Base-by-base conservation (phyloP, 2,329 filamentous ascomycete genomes). In the Aspergillus aculeatus region DNA sequence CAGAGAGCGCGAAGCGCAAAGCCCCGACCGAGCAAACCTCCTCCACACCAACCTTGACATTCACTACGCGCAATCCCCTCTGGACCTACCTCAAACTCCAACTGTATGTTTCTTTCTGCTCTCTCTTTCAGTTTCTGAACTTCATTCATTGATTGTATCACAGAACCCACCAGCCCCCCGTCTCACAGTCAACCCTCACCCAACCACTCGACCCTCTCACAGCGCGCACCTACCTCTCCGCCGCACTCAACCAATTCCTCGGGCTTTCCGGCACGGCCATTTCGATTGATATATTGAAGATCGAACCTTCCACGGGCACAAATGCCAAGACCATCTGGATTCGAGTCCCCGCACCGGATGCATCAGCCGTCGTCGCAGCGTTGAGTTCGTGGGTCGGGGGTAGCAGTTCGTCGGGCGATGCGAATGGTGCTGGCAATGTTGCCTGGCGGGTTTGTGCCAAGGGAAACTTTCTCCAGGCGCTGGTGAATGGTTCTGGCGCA, bases 161-260 rank as follows among this genome's bases (percentile, higher is more conserved):
- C 44, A 75, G 70, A 57, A 64, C 74, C 32, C 62, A 69, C 23
- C 71, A 74, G 48, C 72, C 70, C 16, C 60, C 62, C 49, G 60
- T 60, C 29, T 52, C 69, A 50, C 50, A 62, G 53, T 38, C 54
- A 50, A 53, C 62, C 57, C 50, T 56, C 47, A 54, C 59, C 19
- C 64, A 67, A 50, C 63, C 70, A 47, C 67, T 80, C 31, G 80
- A 82, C 64, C 67, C 75, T n/a, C 73, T 82, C 61, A 80, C 79
- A n/a, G 73, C 77, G 24, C 75, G 76, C 59, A 77, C 77, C 29
- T 73, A 81, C 64, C 74, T 82, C 53, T 75, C 73, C 51, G 71
- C 79, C 47, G 80, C 80, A 1, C 71, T 82, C 1, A 74, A 75
- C 21, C 78, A 81, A 67, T 81, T 78, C 65, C 76, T 82, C 49